phyloP scores from a whole-genome alignment of 2,329 filamentous ascomycete genomes.

The Colletotrichum somersetense region DNA sequence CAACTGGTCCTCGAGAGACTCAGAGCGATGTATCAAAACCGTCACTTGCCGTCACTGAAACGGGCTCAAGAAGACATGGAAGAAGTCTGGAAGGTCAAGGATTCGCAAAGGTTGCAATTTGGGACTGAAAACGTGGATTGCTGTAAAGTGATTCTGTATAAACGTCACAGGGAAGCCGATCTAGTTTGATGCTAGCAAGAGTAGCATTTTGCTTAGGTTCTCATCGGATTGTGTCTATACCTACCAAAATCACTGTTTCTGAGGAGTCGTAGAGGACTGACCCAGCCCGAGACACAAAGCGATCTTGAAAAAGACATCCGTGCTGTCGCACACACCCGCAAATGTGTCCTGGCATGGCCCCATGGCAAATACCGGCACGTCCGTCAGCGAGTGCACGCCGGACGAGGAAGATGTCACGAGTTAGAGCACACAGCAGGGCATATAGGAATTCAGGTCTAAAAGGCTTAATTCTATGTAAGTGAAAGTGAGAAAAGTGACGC shows the following conservation, averaged over 20 bases:
- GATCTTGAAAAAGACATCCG: conserved; percentile 82
- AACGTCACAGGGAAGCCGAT: conserved; percentile 31
- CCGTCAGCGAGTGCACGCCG: conserved; percentile 84
- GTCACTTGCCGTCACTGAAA: conserved; percentile 48
- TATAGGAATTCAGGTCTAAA: too few relatives aligned
- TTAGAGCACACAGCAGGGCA: too few relatives aligned
- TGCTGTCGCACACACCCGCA: conserved; percentile 76
- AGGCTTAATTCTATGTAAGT: too few relatives aligned
- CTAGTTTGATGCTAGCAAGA: conserved; percentile 11
- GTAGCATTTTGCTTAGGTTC: neutral
- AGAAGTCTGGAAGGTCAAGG: conserved; percentile 49
- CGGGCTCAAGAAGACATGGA: conserved; percentile 48
- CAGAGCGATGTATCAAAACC: conserved; percentile 47
- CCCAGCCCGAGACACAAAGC: conserved; percentile 74
- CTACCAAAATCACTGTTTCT: neutral
- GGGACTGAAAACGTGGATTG: conserved; percentile 50
- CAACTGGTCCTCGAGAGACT: conserved; percentile 46
- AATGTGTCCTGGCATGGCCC: conserved; percentile 85
- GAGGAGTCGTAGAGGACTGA: conserved; percentile 35
- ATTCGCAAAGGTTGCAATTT: conserved; percentile 45
- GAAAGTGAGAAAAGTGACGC: too few relatives aligned
- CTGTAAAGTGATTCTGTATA: conserved; percentile 42
- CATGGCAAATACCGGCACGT: conserved; percentile 82
- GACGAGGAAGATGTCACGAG: conserved; percentile 68
- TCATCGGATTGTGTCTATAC: too few relatives aligned